A percentile compares a stretch with the other conserved stretches of the same genome.
These are phyloP conservation scores for Lichtheimia ornata DNA, from an alignment of 371 early-diverging fungal genomes.

Conservation along the genomic window DNA sequence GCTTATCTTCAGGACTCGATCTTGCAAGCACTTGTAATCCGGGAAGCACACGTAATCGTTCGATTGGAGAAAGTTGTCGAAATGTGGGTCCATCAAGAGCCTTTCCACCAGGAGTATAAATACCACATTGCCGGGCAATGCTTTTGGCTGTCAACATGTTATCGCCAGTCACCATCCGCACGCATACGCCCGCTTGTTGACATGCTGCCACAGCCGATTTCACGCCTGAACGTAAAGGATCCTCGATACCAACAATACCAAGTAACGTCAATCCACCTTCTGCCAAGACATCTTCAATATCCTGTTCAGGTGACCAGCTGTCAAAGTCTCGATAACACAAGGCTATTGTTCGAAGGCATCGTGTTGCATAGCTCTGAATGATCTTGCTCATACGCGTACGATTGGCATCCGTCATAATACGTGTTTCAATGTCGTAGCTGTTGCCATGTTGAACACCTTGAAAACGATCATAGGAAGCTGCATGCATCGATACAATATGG, in stretches of 20 bases:
- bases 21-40: conserved; percentile 75
- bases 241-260: conserved; percentile 71
- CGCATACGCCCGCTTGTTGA: conserved; percentile 75
- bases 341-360: conserved; percentile 69
- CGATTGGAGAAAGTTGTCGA: conserved; percentile 52
- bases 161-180: conserved; percentile 86
- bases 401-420: conserved; percentile 51
- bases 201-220: conserved; percentile 63
- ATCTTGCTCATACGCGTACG: conserved; percentile 48
- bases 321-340: conserved; percentile 74
- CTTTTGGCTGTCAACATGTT: conserved; percentile 68
- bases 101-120: conserved; percentile 61
- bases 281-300: conserved; percentile 36
- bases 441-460: conserved; percentile 8
- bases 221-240: conserved; percentile 72
- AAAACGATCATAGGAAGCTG: conserved; percentile 21
- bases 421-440: conserved; percentile 41
- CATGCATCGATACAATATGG: conserved; percentile 43
- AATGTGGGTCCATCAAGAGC: conserved; percentile 72
- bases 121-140: conserved; percentile 73
- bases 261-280: conserved; percentile 52
- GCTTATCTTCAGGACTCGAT: conserved; percentile 71
- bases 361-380: conserved; percentile 66
- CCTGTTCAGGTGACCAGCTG: conserved; percentile 34
- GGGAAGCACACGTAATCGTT: conserved; percentile 61